Evolutionary conservation across 228 moss, liverwort and hornwort species (phyloP).

Genomic region (Sphagnum fallax): DNA sequence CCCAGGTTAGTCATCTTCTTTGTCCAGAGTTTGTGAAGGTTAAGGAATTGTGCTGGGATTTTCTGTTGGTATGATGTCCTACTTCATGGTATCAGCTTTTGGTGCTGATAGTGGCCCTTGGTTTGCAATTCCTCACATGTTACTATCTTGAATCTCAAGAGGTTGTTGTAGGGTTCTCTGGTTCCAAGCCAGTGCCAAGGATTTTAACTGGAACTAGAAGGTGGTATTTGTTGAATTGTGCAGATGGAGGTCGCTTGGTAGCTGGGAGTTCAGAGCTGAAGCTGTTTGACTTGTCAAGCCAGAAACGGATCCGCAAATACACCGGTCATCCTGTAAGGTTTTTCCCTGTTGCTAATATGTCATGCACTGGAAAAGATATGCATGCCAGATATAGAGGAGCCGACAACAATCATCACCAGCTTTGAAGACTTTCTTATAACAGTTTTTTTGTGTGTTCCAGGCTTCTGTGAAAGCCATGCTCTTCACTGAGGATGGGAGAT

Average conservation of each 20-base stretch:
- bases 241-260: constrained; percentile 70
- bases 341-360: not conserved
- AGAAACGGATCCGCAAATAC: constrained; percentile 83
- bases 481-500: constrained; percentile 75
- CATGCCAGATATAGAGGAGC: not conserved
- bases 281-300: constrained; percentile 82
- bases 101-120: too few relatives aligned
- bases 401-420: too few relatives aligned
- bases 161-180: too few relatives aligned
- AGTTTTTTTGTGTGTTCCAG: constrained; percentile 15
- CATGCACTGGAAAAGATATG: not conserved
- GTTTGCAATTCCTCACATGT: too few relatives aligned
- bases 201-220: too few relatives aligned
- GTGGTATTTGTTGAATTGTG: not conserved
- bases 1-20: constrained; percentile 43
- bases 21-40: too few relatives aligned
- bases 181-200: too few relatives aligned
- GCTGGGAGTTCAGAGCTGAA: constrained; percentile 92
- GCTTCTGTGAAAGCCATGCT: constrained; percentile 57
- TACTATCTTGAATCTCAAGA: too few relatives aligned
- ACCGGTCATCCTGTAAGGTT: constrained; percentile 83
- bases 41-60: not conserved
- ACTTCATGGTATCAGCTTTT: too few relatives aligned
- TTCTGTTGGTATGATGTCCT: too few relatives aligned
- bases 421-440: too few relatives aligned